Conservation (phyloP, 116 monocot species). For the Papilionanthe hybrid region DNA sequence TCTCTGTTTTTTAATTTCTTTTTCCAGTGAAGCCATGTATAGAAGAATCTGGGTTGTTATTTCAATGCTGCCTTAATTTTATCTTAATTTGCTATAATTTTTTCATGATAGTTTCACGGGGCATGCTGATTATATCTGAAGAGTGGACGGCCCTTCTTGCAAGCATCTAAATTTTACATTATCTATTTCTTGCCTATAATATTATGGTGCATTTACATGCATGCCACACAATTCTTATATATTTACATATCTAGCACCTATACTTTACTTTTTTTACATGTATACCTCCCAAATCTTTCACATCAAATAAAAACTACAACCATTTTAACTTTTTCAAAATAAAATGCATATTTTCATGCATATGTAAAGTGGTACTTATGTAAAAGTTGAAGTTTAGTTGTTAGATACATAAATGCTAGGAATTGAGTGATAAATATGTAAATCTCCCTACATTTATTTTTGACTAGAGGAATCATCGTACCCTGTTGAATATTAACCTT, state of each 20-base stretch:
- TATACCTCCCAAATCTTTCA: no score
- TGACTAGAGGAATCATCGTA: not conserved
- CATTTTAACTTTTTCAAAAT: no score
- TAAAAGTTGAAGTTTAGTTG: no score
- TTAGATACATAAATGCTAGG: no score
- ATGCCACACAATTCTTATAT: no score
- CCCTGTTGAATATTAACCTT: not conserved
- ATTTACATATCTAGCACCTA: no score
- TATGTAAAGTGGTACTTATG: no score
- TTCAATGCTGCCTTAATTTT: not conserved
- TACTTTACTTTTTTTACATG: no score
- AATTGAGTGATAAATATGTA: no score
- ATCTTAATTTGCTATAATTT: not conserved
- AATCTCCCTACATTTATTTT: not conserved
- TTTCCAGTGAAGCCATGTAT: not conserved
- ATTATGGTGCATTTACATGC: no score
- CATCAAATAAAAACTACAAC: no score
- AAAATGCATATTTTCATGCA: no score
- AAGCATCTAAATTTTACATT: not conserved
- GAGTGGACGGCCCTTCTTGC: not conserved
- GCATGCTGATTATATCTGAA: not conserved
- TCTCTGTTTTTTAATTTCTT: not conserved
- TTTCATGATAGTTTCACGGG: not conserved
- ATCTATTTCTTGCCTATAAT: not conserved
- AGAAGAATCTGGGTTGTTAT: not conserved